Percentiles rank a stretch among this genome's conserved stretches.
phyloP scores from a whole-genome alignment of 257 asterid genomes.

The Solanum chmielewskii region DNA sequence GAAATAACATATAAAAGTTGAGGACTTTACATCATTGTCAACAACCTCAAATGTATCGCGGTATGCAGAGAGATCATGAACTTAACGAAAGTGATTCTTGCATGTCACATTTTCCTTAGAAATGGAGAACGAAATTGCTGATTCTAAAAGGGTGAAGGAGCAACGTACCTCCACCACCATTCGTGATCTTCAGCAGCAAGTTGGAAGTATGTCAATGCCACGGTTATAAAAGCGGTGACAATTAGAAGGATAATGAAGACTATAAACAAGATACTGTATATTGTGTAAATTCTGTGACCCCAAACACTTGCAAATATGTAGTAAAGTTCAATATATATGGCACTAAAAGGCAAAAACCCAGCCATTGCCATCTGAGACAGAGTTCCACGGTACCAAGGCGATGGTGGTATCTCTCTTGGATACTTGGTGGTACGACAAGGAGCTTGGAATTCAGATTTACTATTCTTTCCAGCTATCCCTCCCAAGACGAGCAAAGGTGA shows the following conservation, averaged over 20 bases:
- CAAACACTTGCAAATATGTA: conserved; percentile 42
- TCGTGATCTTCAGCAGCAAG: conserved; percentile 46
- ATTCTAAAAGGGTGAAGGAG: not conserved
- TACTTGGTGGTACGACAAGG: conserved; percentile 39
- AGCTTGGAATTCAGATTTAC: conserved; percentile 39
- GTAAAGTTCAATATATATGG: conserved; percentile 42
- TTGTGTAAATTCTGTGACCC: not conserved
- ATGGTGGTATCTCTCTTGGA: conserved; percentile 36
- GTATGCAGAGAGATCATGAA: not conserved
- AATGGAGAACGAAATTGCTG: not conserved
- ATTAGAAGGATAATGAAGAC: conserved; percentile 35
- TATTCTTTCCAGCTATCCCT: conserved; percentile 36
- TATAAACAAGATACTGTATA: conserved; percentile 8
- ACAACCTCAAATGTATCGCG: not conserved
- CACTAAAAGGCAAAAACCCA: conserved; percentile 41
- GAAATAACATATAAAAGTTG: not conserved
- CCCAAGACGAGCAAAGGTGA: conserved; percentile 39
- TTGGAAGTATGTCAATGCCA: conserved; percentile 40
- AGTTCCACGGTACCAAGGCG: conserved; percentile 35
- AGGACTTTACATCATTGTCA: not conserved
- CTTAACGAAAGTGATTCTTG: not conserved
- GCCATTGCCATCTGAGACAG: conserved; percentile 49
- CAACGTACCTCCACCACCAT: conserved; percentile 45
- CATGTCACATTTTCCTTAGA: not conserved
- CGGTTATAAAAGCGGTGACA: conserved; percentile 40